phyloP scores from a whole-genome alignment of 306 rosid genomes.

The Cajanus cajan region DNA sequence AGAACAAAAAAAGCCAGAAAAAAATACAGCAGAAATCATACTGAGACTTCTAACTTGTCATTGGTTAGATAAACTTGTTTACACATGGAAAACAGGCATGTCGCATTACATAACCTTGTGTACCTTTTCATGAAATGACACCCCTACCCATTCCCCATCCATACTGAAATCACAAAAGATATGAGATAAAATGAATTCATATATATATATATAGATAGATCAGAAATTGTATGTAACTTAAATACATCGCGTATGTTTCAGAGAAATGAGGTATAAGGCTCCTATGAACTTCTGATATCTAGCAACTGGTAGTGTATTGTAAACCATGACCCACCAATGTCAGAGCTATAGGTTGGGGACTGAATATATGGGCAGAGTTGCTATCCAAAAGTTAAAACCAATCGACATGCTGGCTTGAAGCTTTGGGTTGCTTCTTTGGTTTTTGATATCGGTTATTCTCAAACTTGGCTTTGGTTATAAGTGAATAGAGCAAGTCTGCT shows the following conservation, averaged over 20 bases:
- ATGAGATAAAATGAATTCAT: neutral
- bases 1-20: neutral
- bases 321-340: neutral
- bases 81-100: neutral
- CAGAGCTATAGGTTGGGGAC: conserved; percentile 1
- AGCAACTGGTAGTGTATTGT: neutral
- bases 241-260: conserved; percentile 11
- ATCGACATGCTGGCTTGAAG: conserved; percentile 72
- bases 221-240: neutral
- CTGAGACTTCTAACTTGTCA: neutral
- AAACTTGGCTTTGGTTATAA: conserved; percentile 69
- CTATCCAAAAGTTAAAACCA: conserved; percentile 52
- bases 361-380: neutral
- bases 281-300: neutral
- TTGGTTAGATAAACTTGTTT: neutral
- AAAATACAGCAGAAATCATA: neutral
- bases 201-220: neutral
- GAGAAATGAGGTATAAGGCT: neutral
- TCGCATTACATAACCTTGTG: neutral
- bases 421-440: conserved; percentile 76
- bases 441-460: conserved; percentile 79
- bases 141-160: neutral
- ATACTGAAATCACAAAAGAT: neutral
- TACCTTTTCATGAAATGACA: neutral
- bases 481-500: conserved; percentile 77